A percentile compares a stretch with the other conserved stretches of the same genome.
Conservation (phyloP, 306 rosid genomes). For the Vigna nakashimae region DNA sequence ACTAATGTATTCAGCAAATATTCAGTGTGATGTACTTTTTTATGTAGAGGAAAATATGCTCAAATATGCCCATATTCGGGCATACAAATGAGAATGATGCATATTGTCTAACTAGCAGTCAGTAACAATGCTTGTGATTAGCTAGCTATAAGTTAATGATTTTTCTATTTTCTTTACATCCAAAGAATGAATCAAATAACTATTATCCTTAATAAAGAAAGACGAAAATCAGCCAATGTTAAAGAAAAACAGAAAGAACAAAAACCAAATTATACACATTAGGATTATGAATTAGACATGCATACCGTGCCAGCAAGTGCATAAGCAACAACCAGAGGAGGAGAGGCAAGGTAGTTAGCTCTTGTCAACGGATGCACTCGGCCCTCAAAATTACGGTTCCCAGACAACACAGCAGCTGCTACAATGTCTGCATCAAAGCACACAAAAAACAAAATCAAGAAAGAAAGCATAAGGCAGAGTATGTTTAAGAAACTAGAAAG, state of each 20-base stretch:
- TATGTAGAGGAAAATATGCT: not conserved
- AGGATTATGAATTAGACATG: constrained; percentile 23
- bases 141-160: constrained; percentile 9
- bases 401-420: constrained; percentile 96
- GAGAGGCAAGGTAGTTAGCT: constrained; percentile 98
- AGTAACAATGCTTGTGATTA: constrained; percentile 24
- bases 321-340: constrained; percentile 95
- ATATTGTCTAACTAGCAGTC: constrained; percentile 27
- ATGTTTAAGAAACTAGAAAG: constrained; percentile 6
- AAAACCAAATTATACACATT: constrained; percentile 27
- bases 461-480: constrained; percentile 22
- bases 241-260: constrained; percentile 4
- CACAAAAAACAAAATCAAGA: constrained; percentile 24
- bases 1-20: not conserved
- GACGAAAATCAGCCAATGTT: constrained; percentile 29
- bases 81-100: constrained; percentile 15
- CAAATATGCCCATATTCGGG: constrained; percentile 8
- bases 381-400: constrained; percentile 98
- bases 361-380: constrained; percentile 96
- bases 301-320: constrained; percentile 98
- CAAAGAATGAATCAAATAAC: not conserved
- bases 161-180: constrained; percentile 18
- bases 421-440: constrained; percentile 68
- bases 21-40: too few relatives aligned
- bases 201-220: not conserved